Evolutionary conservation across 768 basidiomycete species (phyloP), one percentile per base, ranked within the genome.

Genomic region (Trametes meyenii): DNA sequence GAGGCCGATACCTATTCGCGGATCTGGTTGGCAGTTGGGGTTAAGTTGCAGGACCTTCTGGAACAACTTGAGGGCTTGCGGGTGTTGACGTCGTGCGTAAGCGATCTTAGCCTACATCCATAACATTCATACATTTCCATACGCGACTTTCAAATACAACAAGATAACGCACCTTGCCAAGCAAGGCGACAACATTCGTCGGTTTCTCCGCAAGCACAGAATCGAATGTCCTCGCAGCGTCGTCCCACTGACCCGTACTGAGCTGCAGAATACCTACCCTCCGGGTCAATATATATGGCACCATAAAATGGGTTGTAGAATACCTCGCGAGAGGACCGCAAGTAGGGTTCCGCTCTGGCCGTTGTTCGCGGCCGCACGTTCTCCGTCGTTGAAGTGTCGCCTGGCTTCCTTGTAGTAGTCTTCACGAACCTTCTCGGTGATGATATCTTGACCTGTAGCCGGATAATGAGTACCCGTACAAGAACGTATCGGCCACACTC

Each of bases 1-100:
- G 5, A 99, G 77, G 10, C 97, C 97, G 42, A 98, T 93, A 17
- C 97, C 97, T 59, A 98, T 90, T 7, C 97, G 85, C 36, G 97
- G 96, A 73, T 99, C 96, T 0, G 96, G 97, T 24, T 81, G 77
- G 74, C 92, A 94, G 17, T 81, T 75, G 0, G 96, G 95, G 57
- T 85, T 87, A 43, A 90, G 81, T 33, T 83, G 79, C 12, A 98
- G 80, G 10, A 96, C 88, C 50, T 87, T 85, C 72, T 98, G 96
- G 72, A 96, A 98, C 5, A 88, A 70, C 64, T 89, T 88, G 26
- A 99, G 81, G 3, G 97, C 89, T 48, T 89, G 86, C 24, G 86
- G 81, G 68, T 85, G 92, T 66, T 88, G 84, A 45, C 92, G 82
- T 54, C 87, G 81, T 10, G 90, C 85, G 70, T 95, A 96, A 13